Percentiles rank a stretch among this genome's conserved stretches.
phyloP scores from a whole-genome alignment of 192 early-diverging fungal genomes.

The Coemansia furcata region DNA sequence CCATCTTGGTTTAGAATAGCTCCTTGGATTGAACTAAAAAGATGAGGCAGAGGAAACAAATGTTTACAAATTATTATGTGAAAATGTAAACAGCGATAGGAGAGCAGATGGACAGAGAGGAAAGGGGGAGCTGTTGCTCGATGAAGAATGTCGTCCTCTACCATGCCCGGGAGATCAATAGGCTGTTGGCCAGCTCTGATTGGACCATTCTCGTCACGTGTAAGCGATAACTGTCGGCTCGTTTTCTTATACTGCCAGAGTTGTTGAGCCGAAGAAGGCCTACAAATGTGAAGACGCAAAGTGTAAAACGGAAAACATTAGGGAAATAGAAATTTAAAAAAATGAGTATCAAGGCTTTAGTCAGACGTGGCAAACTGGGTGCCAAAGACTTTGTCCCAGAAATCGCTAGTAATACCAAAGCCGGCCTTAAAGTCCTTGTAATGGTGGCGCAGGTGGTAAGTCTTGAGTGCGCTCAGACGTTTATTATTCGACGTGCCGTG shows the following conservation, averaged over 20 bases:
- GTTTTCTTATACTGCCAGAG: neutral
- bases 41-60: neutral
- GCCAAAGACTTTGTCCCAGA: constrained; percentile 85
- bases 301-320: neutral
- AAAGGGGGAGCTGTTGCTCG: neutral
- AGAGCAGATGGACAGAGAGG: neutral
- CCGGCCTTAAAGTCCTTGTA: constrained; percentile 87
- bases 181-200: neutral
- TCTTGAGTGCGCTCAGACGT: constrained; percentile 85
- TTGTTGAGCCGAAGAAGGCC: neutral
- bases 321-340: neutral
- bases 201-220: constrained; percentile 2
- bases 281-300: neutral
- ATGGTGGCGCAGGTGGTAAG: constrained; percentile 93
- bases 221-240: neutral
- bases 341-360: constrained; percentile 2
- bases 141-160: neutral
- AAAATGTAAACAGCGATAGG: constrained; percentile 8
- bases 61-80: neutral
- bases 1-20: constrained; percentile 17
- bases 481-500: constrained; percentile 73
- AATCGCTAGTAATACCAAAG: constrained; percentile 86
- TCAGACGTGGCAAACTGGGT: constrained; percentile 50
- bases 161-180: neutral
- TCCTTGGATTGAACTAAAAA: neutral